These are phyloP conservation scores for Aspergillus ostianus DNA, from an alignment of 495 filamentous ascomycete species.

Conservation along the genomic window DNA sequence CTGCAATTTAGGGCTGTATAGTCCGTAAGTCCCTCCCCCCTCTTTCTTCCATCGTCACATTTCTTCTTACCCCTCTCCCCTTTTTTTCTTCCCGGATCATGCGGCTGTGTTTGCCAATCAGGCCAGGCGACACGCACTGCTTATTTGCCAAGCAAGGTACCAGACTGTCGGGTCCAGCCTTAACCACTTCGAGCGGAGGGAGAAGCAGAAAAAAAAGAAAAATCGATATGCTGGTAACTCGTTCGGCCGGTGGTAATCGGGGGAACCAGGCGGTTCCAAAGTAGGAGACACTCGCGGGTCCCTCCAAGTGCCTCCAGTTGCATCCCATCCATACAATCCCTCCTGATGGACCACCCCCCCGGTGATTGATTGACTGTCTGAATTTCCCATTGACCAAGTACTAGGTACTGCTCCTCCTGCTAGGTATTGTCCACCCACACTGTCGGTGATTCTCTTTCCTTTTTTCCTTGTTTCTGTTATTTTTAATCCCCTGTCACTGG, in stretches of 20 bases:
- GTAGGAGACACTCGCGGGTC: too few relatives aligned
- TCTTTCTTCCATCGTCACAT: background rate
- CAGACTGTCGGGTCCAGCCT: conserved; percentile 36
- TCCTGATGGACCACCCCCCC: background rate
- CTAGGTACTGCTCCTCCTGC: too few relatives aligned
- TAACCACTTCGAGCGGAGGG: conserved; percentile 20
- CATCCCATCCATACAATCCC: conserved; percentile 6
- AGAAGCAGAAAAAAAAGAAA: conserved; percentile 5
- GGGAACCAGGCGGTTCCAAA: conserved; percentile 13
- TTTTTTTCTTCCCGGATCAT: conserved; percentile 12
- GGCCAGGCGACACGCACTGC: conserved; percentile 32
- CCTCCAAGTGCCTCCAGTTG: background rate
- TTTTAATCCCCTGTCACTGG: background rate
- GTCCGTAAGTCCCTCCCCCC: background rate
- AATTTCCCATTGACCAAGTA: too few relatives aligned
- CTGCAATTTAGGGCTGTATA: too few relatives aligned
- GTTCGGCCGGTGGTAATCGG: conserved; percentile 17
- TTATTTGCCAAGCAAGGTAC: conserved; percentile 33
- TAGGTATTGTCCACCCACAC: too few relatives aligned
- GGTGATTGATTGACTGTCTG: too few relatives aligned
- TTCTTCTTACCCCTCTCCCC: conserved; percentile 8
- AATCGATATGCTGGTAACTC: background rate
- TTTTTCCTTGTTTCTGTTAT: background rate
- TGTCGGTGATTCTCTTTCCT: conserved; percentile 1
- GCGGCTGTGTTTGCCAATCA: conserved; percentile 30